A percentile compares a stretch with the other conserved stretches of the same genome.
These are phyloP conservation scores for Ophiosphaerella narmari DNA, from an alignment of 2,329 filamentous ascomycete genomes.

Conservation along the genomic window DNA sequence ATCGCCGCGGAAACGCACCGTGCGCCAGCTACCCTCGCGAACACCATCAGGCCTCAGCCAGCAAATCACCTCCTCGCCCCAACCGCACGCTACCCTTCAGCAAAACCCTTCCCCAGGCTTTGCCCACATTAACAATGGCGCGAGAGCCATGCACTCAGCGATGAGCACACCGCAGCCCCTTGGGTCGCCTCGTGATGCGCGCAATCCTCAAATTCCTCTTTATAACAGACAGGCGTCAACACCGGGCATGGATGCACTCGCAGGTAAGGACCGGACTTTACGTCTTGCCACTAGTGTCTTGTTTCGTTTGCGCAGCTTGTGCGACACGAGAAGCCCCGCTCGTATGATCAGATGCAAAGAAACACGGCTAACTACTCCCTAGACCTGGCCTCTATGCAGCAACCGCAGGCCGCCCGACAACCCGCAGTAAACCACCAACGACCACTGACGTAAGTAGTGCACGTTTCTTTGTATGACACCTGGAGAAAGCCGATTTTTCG, in stretches of 20 bases:
- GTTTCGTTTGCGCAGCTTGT: neutral
- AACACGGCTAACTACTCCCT: constrained; percentile 9
- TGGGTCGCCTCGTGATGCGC: constrained; percentile 38
- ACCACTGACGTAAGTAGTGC: constrained; percentile 41
- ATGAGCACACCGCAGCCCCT: constrained; percentile 38
- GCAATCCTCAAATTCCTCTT: constrained; percentile 39
- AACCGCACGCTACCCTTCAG: constrained; percentile 43
- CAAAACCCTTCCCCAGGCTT: constrained; percentile 36
- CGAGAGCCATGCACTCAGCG: constrained; percentile 36
- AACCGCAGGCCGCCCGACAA: constrained; percentile 49
- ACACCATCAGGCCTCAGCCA: constrained; percentile 53
- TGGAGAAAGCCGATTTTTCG: neutral
- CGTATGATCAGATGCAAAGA: neutral
- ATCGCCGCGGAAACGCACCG: constrained; percentile 39
- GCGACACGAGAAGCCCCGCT: too few relatives aligned
- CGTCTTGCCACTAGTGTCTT: neutral
- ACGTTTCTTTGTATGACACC: neutral
- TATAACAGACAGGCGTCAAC: constrained; percentile 49
- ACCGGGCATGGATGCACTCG: constrained; percentile 54
- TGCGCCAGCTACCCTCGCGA: constrained; percentile 43
- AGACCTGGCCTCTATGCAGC: constrained; percentile 56
- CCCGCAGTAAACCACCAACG: constrained; percentile 39
- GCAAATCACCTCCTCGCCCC: constrained; percentile 43
- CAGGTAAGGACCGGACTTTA: constrained; percentile 41
- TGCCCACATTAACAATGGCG: constrained; percentile 35